A percentile compares a stretch with the other conserved stretches of the same genome.
Conservation (phyloP, 163 green algal species). For the Chlorella variabilis region DNA sequence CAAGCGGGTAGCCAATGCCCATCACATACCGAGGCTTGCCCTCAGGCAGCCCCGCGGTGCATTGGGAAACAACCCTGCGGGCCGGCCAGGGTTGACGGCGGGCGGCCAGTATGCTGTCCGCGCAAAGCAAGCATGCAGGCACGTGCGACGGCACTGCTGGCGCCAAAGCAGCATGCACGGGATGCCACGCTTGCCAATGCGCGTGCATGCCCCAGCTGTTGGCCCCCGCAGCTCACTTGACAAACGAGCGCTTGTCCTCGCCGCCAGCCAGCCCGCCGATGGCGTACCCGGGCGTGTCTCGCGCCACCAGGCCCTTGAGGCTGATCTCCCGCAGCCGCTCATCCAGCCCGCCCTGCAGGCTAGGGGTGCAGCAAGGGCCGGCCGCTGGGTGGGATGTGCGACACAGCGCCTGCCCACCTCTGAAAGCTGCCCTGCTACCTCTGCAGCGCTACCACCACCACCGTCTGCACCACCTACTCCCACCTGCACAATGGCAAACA, state of each 20-base stretch:
- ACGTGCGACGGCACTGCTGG: too few species aligned
- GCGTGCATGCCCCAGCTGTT: too few species aligned
- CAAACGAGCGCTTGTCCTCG: conserved; percentile 89
- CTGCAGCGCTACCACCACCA: too few species aligned
- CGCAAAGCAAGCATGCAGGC: background rate
- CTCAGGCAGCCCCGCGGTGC: conserved; percentile 66
- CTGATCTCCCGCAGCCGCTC: conserved; percentile 78
- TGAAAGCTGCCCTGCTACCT: background rate
- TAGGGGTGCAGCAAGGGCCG: too few species aligned
- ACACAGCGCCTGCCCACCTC: too few species aligned
- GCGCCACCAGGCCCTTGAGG: conserved; percentile 73
- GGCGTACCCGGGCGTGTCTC: conserved; percentile 88
- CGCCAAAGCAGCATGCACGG: too few species aligned
- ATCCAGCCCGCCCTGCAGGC: conserved; percentile 85
- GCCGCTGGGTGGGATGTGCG: too few species aligned
- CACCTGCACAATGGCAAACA: conserved; percentile 89
- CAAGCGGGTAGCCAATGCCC: conserved; percentile 94
- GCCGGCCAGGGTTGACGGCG: background rate
- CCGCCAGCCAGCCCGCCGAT: conserved; percentile 94
- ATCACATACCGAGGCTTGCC: conserved; percentile 93
- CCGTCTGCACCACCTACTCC: too few species aligned
- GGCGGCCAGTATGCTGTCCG: too few species aligned
- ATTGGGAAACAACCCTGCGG: conserved; percentile 81
- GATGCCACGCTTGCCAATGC: too few species aligned
- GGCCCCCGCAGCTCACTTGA: background rate